Conservation (phyloP, 176 grass and related monocot species). For the Musa beccarii region DNA sequence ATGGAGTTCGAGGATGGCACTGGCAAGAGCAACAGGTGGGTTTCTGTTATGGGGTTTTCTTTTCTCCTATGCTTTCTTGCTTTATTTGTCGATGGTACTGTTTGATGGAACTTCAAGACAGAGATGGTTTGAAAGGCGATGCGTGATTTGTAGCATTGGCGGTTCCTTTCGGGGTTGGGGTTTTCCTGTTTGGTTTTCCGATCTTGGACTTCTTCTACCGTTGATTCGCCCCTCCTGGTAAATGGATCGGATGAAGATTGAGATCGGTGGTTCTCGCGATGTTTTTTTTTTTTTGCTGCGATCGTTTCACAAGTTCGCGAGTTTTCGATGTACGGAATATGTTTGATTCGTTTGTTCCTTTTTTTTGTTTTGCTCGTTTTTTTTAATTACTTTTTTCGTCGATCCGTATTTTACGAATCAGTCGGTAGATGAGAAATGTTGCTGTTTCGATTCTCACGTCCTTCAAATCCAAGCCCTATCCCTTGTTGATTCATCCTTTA, state of each 20-base stretch:
- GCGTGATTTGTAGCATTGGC: not conserved
- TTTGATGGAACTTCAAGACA: constrained; percentile 6
- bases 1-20: constrained; percentile 53
- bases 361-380: too few species aligned
- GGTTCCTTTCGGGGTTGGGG: not conserved
- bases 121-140: not conserved
- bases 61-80: not conserved
- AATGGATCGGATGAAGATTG: not conserved
- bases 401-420: not conserved
- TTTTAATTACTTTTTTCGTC: too few species aligned
- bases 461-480: not conserved
- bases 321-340: too few species aligned
- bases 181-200: not conserved
- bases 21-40: constrained; percentile 40
- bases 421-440: too few species aligned
- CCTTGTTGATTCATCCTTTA: not conserved
- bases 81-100: not conserved
- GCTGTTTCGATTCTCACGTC: too few species aligned
- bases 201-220: not conserved
- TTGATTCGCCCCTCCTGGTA: not conserved
- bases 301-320: not conserved
- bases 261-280: not conserved
- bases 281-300: not conserved
- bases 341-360: too few species aligned
- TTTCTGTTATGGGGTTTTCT: not conserved